phyloP scores from a whole-genome alignment of 306 rosid genomes.

The Lotus japonicus region DNA sequence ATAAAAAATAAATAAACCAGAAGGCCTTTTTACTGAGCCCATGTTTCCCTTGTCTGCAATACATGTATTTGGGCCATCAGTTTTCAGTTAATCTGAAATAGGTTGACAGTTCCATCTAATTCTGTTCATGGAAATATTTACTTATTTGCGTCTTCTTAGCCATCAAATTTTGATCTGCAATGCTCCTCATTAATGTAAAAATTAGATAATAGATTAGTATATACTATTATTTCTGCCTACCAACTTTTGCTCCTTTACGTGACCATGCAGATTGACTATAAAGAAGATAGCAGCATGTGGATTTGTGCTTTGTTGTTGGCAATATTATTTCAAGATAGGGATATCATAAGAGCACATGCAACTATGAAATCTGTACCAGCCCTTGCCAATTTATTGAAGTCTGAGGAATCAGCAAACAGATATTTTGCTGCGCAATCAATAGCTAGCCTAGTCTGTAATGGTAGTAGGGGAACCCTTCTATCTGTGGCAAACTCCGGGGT shows the following conservation, averaged over 20 bases:
- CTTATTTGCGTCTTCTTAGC: conserved; percentile 4
- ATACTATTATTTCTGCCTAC: conserved; percentile 9
- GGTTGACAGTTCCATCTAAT: conserved; percentile 7
- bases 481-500: conserved; percentile 98
- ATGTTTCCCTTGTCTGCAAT: too few relatives aligned
- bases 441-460: conserved; percentile 96
- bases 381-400: conserved; percentile 78
- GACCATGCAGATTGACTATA: conserved; percentile 60
- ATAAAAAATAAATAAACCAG: too few relatives aligned
- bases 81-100: conserved; percentile 1
- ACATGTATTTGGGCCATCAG: background rate
- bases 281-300: conserved; percentile 94
- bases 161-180: conserved; percentile 6
- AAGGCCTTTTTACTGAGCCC: too few relatives aligned
- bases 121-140: background rate
- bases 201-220: background rate
- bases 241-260: conserved; percentile 20
- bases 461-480: conserved; percentile 96
- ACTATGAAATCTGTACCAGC: conserved; percentile 90
- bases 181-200: background rate
- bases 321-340: conserved; percentile 91
- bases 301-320: conserved; percentile 81
- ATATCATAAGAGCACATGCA: conserved; percentile 86
- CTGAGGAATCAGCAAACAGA: conserved; percentile 78
- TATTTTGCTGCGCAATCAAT: conserved; percentile 93